Conservation (phyloP, 805 yeast species). For the Wickerhamomyces subpelliculosus region DNA sequence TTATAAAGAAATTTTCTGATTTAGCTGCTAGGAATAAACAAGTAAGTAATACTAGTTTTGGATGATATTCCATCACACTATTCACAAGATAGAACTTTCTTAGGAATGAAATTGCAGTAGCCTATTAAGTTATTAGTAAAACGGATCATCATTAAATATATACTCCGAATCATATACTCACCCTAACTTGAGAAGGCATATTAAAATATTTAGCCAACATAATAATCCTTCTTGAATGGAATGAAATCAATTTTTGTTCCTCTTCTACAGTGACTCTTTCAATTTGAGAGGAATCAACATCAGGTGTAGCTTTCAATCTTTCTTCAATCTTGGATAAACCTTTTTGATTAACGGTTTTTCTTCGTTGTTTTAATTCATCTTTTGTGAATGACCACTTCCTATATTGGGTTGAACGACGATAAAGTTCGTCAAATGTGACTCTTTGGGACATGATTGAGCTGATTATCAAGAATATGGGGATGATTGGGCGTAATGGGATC, state of each 20-base stretch:
- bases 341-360: conserved; percentile 44
- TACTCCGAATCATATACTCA: conserved; percentile 1
- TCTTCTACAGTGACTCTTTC: conserved; percentile 54
- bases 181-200: conserved; percentile 81
- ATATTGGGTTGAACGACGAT: conserved; percentile 81
- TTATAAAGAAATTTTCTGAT: conserved; percentile 83
- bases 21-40: conserved; percentile 89
- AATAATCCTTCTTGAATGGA: conserved; percentile 65
- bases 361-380: conserved; percentile 43
- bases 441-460: conserved; percentile 17
- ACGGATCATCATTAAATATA: too few species aligned
- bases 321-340: conserved; percentile 36
- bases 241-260: conserved; percentile 59
- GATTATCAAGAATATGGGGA: too few species aligned
- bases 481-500: too few species aligned
- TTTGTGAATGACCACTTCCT: conserved; percentile 77
- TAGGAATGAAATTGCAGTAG: conserved; percentile 82
- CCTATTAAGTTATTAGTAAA: conserved; percentile 20
- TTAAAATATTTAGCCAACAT: conserved; percentile 66
- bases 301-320: conserved; percentile 23
- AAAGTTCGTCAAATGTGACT: conserved; percentile 77
- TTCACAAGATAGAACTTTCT: conserved; percentile 73
- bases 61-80: conserved; percentile 84
- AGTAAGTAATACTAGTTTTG: conserved; percentile 72
- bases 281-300: conserved; percentile 24